phyloP scores from a whole-genome alignment of 2,329 filamentous ascomycete species.

The Chaetomium globosum region DNA sequence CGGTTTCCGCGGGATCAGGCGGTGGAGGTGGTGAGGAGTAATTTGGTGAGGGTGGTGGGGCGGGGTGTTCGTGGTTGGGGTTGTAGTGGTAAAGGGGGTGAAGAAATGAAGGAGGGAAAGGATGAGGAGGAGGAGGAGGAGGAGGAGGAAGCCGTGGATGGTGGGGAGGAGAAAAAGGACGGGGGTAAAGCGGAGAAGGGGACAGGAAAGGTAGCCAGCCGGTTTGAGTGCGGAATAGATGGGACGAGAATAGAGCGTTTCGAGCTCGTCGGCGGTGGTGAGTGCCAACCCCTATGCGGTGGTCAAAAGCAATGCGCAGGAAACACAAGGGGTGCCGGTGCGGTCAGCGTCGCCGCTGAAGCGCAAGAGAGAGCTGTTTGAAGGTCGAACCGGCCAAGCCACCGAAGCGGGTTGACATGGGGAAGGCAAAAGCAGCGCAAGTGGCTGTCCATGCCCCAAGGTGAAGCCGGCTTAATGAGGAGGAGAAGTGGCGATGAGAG shows the following conservation, averaged over 20 bases:
- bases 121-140: constrained; percentile 36
- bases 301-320: constrained; percentile 1
- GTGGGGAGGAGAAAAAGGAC: too few relatives aligned
- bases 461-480: constrained; percentile 23
- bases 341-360: constrained; percentile 37
- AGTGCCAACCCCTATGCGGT: constrained; percentile 21
- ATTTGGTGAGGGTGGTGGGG: constrained; percentile 53
- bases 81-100: constrained; percentile 23
- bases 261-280: neutral
- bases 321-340: constrained; percentile 7
- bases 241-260: constrained; percentile 6
- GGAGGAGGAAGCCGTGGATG: constrained; percentile 30
- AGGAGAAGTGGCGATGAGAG: constrained; percentile 48
- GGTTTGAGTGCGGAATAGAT: too few relatives aligned
- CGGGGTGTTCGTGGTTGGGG: constrained; percentile 32
- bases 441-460: constrained; percentile 18
- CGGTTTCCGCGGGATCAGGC: constrained; percentile 64
- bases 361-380: constrained; percentile 49
- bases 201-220: neutral
- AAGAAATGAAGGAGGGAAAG: constrained; percentile 4
- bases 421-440: constrained; percentile 27
- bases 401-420: constrained; percentile 33
- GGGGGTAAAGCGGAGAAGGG: constrained; percentile 28
- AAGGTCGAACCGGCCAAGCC: constrained; percentile 40
- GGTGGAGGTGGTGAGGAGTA: constrained; percentile 71